Base-by-base conservation (phyloP, 805 yeast genomes). In the Cyberlindnera americana region DNA sequence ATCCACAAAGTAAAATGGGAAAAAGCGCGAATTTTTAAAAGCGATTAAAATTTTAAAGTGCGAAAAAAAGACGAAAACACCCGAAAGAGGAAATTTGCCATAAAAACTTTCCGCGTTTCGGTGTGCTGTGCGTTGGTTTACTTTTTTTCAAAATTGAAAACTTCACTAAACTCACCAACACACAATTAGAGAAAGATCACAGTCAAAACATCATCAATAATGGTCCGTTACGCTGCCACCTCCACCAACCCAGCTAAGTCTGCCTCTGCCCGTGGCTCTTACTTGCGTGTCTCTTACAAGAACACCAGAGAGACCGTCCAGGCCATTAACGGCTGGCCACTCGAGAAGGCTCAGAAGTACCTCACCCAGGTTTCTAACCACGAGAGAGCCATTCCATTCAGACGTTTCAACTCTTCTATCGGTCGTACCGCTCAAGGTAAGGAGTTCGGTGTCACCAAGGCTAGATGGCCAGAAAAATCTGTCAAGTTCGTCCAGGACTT, bases 391-490 rank as follows among this genome's bases (percentile, higher is more conserved):
- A 87, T 93, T 63, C 99, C 99, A 70, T 88, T 93, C 93, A 86
- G 99, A 82, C 81, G 96, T 81, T 91, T 78, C 78, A 84, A 85
- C 80, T 79, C 84, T 59, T 86, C 96, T 62, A 90, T 87, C 65
- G 99, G 99, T 73, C 86, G 99, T 79, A 89, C 99, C 64, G 96
- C 95, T 62, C 99, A 93, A 78, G 99, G 96, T 78, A 91, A 93
- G 78, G 99, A 93, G 80, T 93, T 91, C 67, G 98, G 98, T 76
- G 96, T 90, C 69, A 88, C 96, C 82, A 90, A 85, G 78, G 99
- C 99, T 63, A 90, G 99, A 88, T 93, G 99, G 99, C 99, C 99
- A 68, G 95, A 81, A 56, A 93, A 93, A 84, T 86, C 96, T 54
- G 97, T 93, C 72, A 86, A 88, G 76, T 89, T 85, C 75, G 75